Evolutionary conservation across 352 stramenopile genomes (phyloP).

Genomic region (Pythium biforme): DNA sequence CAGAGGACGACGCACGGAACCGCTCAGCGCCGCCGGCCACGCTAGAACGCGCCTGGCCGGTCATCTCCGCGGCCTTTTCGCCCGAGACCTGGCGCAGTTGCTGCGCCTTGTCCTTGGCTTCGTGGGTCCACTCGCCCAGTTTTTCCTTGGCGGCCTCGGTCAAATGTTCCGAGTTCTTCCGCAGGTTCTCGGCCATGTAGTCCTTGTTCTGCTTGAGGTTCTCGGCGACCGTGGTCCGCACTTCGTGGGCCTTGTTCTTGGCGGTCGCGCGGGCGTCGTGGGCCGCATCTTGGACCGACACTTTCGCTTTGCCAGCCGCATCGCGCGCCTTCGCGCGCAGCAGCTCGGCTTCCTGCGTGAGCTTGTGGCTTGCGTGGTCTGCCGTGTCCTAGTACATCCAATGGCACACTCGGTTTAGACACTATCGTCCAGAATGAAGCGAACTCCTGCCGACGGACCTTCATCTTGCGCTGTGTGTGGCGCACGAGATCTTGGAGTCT

Average conservation of each 20-base stretch:
- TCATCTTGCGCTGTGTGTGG: conserved; percentile 21
- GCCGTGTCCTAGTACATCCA: conserved; percentile 2
- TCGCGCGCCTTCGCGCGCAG: conserved; percentile 26
- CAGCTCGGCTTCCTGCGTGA: conserved; percentile 21
- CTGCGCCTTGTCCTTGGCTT: conserved; percentile 5
- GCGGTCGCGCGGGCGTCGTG: conserved; percentile 27
- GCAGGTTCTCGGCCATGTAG: conserved; percentile 41
- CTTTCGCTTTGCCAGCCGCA: conserved; percentile 22
- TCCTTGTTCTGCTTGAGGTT: conserved; percentile 51
- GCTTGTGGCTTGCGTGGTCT: conserved; percentile 19
- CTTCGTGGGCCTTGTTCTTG: conserved; percentile 29
- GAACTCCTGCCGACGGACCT: too few relatives aligned
- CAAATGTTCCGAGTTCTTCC: conserved; percentile 36
- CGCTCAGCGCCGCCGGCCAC: conserved; percentile 43
- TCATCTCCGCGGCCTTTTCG: conserved; percentile 2
- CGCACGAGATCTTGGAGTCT: conserved; percentile 11
- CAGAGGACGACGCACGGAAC: conserved; percentile 49
- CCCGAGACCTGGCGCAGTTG: conserved; percentile 1
- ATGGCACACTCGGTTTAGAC: too few relatives aligned
- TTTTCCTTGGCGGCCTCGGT: conserved; percentile 38
- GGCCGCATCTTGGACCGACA: conserved; percentile 20
- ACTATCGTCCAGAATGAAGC: too few relatives aligned
- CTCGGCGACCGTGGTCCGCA: conserved; percentile 34
- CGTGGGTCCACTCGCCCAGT: not conserved
- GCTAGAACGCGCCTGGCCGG: conserved; percentile 27